Conservation (phyloP, 2,329 filamentous ascomycete species). For the Byssothecium circinans region DNA sequence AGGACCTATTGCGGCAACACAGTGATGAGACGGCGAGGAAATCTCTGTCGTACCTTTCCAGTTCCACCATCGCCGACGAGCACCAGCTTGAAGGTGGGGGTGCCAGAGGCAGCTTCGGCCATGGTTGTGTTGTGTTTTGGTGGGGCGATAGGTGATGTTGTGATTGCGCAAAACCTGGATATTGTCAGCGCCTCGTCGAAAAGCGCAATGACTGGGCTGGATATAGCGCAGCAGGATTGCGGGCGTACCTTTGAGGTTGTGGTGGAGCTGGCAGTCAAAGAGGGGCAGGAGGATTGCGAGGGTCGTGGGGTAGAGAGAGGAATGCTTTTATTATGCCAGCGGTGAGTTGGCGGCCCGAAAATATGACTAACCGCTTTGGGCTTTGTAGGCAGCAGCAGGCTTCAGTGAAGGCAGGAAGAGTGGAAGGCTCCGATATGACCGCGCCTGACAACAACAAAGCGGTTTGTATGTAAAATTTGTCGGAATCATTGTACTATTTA, state of each 20-base stretch:
- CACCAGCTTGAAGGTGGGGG: constrained; percentile 98
- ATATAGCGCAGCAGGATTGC: constrained; percentile 15
- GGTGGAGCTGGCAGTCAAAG: constrained; percentile 32
- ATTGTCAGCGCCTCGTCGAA: constrained; percentile 19
- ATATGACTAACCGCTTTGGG: constrained; percentile 8
- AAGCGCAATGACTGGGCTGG: constrained; percentile 9
- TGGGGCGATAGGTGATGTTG: constrained; percentile 33
- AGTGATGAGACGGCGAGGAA: not conserved
- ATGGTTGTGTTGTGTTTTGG: constrained; percentile 54
- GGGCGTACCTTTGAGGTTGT: constrained; percentile 26
- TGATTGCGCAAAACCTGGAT: constrained; percentile 31
- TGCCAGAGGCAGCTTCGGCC: constrained; percentile 52
- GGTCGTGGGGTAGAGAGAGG: constrained; percentile 38
- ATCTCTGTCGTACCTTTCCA: constrained; percentile 77
- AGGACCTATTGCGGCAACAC: not conserved
- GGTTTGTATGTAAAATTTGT: not conserved
- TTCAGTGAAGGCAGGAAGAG: constrained; percentile 1
- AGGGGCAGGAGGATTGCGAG: constrained; percentile 24
- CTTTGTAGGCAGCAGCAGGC: constrained; percentile 11
- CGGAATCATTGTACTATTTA: constrained; percentile 8
- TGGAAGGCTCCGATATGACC: constrained; percentile 23
- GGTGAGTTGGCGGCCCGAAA: constrained; percentile 31
- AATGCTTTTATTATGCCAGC: constrained; percentile 34
- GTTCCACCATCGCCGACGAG: constrained; percentile 99
- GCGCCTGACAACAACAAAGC: not conserved